Evolutionary conservation across 257 asterid genomes (phyloP).

Genomic region (Paraleonurus japonicus): DNA sequence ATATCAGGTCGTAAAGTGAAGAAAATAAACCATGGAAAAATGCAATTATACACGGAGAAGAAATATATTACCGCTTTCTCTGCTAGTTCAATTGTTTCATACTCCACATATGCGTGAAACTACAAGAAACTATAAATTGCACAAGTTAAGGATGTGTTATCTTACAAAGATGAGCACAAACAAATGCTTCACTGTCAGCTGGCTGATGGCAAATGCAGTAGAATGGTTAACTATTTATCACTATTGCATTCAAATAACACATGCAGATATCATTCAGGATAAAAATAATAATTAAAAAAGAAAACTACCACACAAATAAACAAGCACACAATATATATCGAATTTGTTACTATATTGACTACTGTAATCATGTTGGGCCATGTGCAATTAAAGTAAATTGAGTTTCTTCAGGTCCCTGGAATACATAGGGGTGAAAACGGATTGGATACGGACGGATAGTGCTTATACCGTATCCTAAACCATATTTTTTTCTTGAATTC

Average conservation of each 20-base stretch:
- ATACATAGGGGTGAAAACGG: no score
- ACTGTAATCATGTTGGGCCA: constrained; percentile 2
- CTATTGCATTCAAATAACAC: background rate
- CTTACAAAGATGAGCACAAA: constrained; percentile 6
- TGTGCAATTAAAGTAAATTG: background rate
- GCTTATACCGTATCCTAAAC: no score
- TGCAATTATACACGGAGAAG: background rate
- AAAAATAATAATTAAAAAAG: background rate
- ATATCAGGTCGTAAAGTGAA: background rate
- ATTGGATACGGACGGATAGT: no score
- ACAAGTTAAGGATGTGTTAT: constrained; percentile 15
- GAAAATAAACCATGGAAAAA: background rate
- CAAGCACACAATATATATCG: background rate
- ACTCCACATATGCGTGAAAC: constrained; percentile 92
- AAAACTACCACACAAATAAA: background rate
- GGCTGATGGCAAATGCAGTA: background rate
- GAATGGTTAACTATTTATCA: background rate
- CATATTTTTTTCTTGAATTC: no score
- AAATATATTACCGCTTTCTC: constrained; percentile 65
- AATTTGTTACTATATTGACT: background rate
- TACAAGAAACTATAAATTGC: constrained; percentile 35
- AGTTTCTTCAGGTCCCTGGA: background rate
- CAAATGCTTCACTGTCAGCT: background rate
- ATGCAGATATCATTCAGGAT: background rate
- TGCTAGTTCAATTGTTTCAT: no score